Evolutionary conservation across 2,329 filamentous ascomycete genomes (phyloP).

Genomic region (Calonectria leucothoes): DNA sequence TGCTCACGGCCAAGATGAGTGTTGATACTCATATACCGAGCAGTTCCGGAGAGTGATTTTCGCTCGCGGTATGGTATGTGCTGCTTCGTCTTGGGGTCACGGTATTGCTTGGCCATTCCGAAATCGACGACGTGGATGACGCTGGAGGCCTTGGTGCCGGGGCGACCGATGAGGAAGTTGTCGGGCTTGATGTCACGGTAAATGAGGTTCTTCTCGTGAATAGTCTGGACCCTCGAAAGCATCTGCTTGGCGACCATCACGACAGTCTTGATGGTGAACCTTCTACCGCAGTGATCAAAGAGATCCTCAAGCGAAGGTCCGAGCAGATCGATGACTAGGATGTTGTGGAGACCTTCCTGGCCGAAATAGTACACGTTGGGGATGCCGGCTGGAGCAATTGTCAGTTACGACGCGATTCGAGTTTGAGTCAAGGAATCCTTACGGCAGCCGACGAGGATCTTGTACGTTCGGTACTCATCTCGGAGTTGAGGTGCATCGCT

Average conservation of each 20-base stretch:
- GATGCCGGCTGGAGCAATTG: constrained; percentile 78
- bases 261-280: constrained; percentile 97
- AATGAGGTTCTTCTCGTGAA: constrained; percentile 99
- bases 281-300: constrained; percentile 95
- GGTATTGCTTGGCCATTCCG: constrained; percentile 99
- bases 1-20: constrained; percentile 97
- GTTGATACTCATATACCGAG: constrained; percentile 99
- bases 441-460: constrained; percentile 99
- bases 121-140: constrained; percentile 99
- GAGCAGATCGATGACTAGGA: constrained; percentile 95
- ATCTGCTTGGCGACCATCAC: constrained; percentile 99
- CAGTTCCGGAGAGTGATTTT: constrained; percentile 96
- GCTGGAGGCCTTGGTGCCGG: constrained; percentile 92
- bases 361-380: constrained; percentile 99
- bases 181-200: constrained; percentile 99
- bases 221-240: constrained; percentile 91
- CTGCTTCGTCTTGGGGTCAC: constrained; percentile 98
- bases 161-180: constrained; percentile 97
- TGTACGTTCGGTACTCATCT: constrained; percentile 99
- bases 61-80: constrained; percentile 98
- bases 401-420: constrained; percentile 49
- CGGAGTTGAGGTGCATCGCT: constrained; percentile 97
- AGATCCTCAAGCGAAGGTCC: constrained; percentile 95
- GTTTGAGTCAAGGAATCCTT: constrained; percentile 55
- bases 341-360: constrained; percentile 98